A percentile compares a stretch with the other conserved stretches of the same genome.
Conservation (phyloP, 495 filamentous ascomycete genomes). For the Penicillium parvum region DNA sequence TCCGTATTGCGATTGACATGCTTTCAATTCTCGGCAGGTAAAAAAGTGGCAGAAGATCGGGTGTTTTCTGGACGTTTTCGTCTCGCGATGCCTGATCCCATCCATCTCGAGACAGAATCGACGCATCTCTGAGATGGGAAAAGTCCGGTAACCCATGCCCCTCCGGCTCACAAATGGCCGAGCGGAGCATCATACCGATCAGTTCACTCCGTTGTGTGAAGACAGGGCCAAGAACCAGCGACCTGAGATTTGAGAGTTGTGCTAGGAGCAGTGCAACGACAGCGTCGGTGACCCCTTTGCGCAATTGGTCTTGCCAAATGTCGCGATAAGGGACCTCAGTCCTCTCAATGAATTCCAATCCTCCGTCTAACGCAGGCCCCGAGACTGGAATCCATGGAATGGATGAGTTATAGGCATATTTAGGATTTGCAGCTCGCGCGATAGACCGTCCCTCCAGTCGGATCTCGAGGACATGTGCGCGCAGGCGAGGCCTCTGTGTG, state of each 20-base stretch:
- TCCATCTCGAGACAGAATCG: neutral
- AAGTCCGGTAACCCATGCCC: neutral
- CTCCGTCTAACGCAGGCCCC: no score
- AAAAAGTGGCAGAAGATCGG: neutral
- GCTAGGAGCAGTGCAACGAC: neutral
- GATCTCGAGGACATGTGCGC: no score
- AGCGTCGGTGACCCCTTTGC: conserved; percentile 1
- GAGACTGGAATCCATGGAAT: no score
- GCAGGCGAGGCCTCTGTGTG: no score
- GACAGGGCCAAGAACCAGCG: neutral
- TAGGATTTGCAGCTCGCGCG: no score
- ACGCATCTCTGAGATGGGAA: neutral
- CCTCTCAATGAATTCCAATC: no score
- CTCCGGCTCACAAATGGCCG: neutral
- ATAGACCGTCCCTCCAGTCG: no score
- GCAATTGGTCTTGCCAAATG: neutral
- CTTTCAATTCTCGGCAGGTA: neutral
- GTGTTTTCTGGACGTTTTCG: neutral
- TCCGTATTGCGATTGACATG: conserved; percentile 1
- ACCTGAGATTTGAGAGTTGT: conserved; percentile 1
- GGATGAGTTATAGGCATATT: no score
- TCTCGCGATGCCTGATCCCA: neutral
- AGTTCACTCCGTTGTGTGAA: neutral
- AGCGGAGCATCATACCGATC: conserved; percentile 1
- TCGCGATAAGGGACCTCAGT: neutral